Conservation (phyloP, 192 early-diverging fungal species). For the Geranomyces variabilis region DNA sequence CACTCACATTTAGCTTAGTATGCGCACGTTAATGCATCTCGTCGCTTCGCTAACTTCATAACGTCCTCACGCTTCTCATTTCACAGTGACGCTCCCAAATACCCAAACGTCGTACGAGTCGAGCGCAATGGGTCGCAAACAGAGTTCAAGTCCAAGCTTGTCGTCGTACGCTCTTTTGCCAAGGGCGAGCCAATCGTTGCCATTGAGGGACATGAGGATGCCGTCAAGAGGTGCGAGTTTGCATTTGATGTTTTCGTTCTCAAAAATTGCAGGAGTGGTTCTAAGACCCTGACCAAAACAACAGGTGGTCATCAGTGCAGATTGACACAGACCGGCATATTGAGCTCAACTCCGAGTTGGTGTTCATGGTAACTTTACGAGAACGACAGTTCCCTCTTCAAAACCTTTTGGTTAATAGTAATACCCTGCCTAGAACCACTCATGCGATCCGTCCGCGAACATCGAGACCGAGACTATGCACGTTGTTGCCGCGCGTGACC, state of each 20-base stretch:
- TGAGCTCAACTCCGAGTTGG: slow-evolving; percentile 45
- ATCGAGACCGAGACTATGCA: slow-evolving; percentile 27
- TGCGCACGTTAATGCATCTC: no score
- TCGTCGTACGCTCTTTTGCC: slow-evolving; percentile 1
- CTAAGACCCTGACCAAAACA: no score
- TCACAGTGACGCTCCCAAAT: not conserved
- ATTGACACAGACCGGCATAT: slow-evolving; percentile 38
- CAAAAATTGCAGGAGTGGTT: no score
- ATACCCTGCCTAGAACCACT: slow-evolving; percentile 43
- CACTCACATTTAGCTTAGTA: no score
- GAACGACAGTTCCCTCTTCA: not conserved
- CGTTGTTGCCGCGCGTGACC: slow-evolving; percentile 35
- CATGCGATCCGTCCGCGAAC: slow-evolving; percentile 42
- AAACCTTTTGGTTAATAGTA: no score
- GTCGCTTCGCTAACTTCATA: no score
- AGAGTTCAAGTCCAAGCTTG: slow-evolving; percentile 41
- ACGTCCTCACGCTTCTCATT: no score
- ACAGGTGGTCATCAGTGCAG: slow-evolving; percentile 43
- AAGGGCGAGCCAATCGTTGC: slow-evolving; percentile 30
- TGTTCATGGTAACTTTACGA: slow-evolving; percentile 39
- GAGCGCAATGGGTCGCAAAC: slow-evolving; percentile 15
- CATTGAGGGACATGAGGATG: slow-evolving; percentile 26
- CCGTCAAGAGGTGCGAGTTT: slow-evolving; percentile 19
- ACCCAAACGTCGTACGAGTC: slow-evolving; percentile 24
- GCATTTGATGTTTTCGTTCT: not conserved